A percentile compares a stretch with the other conserved stretches of the same genome.
Conservation (phyloP, 805 yeast genomes). For the Metschnikowia santaceciliae region DNA sequence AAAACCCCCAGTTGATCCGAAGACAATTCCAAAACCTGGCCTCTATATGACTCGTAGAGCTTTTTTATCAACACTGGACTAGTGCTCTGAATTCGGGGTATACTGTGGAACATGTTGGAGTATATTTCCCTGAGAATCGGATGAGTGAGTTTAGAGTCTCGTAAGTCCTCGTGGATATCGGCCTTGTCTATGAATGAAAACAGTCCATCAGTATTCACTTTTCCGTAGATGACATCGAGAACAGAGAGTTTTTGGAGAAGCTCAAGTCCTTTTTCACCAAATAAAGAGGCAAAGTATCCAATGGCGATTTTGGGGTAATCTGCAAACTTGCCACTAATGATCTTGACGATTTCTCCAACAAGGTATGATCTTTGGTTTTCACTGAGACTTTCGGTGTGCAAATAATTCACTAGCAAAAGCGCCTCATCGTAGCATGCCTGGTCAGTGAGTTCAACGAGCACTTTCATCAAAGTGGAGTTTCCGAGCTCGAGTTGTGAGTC, state of each 20-base stretch:
- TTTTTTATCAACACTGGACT: conserved; percentile 18
- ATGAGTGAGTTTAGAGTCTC: conserved; percentile 21
- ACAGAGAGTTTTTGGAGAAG: conserved; percentile 26
- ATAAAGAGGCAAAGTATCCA: conserved; percentile 34
- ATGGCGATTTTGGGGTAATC: conserved; percentile 31
- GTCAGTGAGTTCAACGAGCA: conserved; percentile 29
- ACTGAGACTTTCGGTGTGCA: conserved; percentile 22
- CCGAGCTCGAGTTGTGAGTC: conserved; percentile 24
- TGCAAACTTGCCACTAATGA: conserved; percentile 28
- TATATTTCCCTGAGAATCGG: conserved; percentile 24
- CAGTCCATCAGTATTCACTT: conserved; percentile 15
- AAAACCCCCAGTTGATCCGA: conserved; percentile 8
- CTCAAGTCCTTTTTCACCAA: conserved; percentile 16
- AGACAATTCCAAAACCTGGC: neutral
- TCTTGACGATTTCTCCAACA: conserved; percentile 28
- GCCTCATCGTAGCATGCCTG: conserved; percentile 33
- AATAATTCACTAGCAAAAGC: conserved; percentile 28
- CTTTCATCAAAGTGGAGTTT: conserved; percentile 22
- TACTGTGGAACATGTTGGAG: conserved; percentile 19
- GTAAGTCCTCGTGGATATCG: conserved; percentile 26
- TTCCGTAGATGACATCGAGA: conserved; percentile 24
- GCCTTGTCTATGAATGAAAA: conserved; percentile 25
- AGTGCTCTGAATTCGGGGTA: conserved; percentile 8
- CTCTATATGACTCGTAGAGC: conserved; percentile 23
- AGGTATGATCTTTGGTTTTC: conserved; percentile 19